Conservation (phyloP, 2,329 filamentous ascomycete species). For the Monilinia fructigena region DNA sequence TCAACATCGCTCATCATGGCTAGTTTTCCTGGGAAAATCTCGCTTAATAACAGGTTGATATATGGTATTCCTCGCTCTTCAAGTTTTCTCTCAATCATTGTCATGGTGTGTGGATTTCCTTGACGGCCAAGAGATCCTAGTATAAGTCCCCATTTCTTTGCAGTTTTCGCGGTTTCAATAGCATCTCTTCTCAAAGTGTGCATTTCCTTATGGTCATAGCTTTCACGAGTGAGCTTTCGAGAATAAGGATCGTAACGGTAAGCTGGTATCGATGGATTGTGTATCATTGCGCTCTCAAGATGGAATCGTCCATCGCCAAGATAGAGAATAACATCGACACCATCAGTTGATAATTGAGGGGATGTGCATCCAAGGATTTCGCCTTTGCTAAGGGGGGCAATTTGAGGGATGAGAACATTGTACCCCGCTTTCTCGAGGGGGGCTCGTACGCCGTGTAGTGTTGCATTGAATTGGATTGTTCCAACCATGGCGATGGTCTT, state of each 20-base stretch:
- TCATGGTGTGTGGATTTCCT: slow-evolving; percentile 91
- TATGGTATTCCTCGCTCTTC: slow-evolving; percentile 71
- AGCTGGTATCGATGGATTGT: slow-evolving; percentile 85
- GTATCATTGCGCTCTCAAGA: slow-evolving; percentile 98
- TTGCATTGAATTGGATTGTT: slow-evolving; percentile 98
- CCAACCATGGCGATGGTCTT: slow-evolving; percentile 92
- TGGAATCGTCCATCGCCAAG: slow-evolving; percentile 93
- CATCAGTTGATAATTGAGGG: slow-evolving; percentile 62
- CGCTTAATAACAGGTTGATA: slow-evolving; percentile 82
- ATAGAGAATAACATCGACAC: slow-evolving; percentile 78
- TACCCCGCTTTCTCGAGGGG: slow-evolving; percentile 82
- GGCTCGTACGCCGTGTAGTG: slow-evolving; percentile 79
- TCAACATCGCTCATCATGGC: slow-evolving; percentile 92
- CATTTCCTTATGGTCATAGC: slow-evolving; percentile 90
- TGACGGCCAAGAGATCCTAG: slow-evolving; percentile 89
- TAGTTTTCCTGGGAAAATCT: slow-evolving; percentile 95
- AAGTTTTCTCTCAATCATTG: slow-evolving; percentile 77
- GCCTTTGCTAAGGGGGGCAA: slow-evolving; percentile 86
- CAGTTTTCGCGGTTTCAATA: slow-evolving; percentile 70
- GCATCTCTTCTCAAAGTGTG: slow-evolving; percentile 75
- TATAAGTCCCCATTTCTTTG: slow-evolving; percentile 91
- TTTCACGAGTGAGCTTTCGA: slow-evolving; percentile 83
- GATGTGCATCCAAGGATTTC: slow-evolving; percentile 98
- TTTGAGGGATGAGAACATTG: slow-evolving; percentile 83
- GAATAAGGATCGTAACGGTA: slow-evolving; percentile 98